Evolutionary conservation across 306 rosid species (phyloP).

Genomic region (Spatholobus suberectus): DNA sequence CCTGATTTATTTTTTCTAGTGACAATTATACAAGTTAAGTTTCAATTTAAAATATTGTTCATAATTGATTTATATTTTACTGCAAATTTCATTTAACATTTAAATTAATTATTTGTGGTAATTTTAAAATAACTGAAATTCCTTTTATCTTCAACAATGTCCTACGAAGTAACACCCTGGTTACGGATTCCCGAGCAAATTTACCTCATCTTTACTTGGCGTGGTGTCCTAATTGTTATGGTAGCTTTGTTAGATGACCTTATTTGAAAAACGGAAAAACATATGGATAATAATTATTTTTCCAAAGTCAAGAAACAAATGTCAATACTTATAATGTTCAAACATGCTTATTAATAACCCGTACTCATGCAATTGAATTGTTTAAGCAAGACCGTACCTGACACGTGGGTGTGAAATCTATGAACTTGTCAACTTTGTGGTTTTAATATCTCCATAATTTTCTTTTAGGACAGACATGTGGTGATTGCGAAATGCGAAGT

Average conservation of each 20-base stretch:
- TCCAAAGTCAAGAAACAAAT: background rate
- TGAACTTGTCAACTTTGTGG: background rate
- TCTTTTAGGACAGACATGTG: background rate
- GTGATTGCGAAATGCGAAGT: constrained; percentile 4
- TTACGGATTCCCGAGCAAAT: background rate
- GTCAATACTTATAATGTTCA: background rate
- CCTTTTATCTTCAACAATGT: background rate
- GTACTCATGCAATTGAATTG: background rate
- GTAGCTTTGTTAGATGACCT: no score
- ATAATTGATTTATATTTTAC: background rate
- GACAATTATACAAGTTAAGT: background rate
- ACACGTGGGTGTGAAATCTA: constrained; percentile 23
- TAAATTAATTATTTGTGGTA: background rate
- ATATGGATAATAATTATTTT: background rate
- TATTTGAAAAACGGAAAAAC: background rate
- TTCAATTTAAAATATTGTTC: background rate
- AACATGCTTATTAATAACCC: background rate
- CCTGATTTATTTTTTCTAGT: background rate
- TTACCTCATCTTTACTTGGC: background rate
- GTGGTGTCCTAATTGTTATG: background rate
- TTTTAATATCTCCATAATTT: constrained; percentile 27
- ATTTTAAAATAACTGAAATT: background rate
- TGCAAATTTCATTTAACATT: background rate
- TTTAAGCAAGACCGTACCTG: background rate
- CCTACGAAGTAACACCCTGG: background rate